These are phyloP conservation scores for Mycena albidolilacea DNA, from an alignment of 768 basidiomycete species.

Conservation along the genomic window DNA sequence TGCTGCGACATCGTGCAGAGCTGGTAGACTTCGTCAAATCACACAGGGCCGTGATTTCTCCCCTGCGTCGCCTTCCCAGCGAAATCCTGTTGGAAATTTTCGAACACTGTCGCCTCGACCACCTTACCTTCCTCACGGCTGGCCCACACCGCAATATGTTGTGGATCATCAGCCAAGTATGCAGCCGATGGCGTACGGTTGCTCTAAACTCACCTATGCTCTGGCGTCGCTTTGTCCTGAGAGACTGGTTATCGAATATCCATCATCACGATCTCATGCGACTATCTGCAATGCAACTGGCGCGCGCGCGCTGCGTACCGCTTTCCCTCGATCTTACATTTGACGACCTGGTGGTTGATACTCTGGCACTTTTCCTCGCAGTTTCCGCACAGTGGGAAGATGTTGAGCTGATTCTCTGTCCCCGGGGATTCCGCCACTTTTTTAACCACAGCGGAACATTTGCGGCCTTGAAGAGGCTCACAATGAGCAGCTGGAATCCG, in stretches of 20 bases:
- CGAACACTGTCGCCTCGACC: not conserved
- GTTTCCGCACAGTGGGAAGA: slow-evolving; percentile 12
- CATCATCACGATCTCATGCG: not conserved
- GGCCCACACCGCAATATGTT: not conserved
- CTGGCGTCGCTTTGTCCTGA: slow-evolving; percentile 1
- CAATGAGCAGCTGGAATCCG: not conserved
- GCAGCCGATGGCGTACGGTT: slow-evolving; percentile 22
- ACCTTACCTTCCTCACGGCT: no score
- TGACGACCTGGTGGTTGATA: not conserved
- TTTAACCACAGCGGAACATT: not conserved
- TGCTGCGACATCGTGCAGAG: not conserved
- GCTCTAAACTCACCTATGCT: slow-evolving; percentile 6
- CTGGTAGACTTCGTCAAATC: slow-evolving; percentile 5
- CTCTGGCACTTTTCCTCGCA: slow-evolving; percentile 5
- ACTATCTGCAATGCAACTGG: not conserved
- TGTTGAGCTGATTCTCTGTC: not conserved
- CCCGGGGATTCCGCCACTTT: not conserved
- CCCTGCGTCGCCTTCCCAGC: slow-evolving; percentile 19
- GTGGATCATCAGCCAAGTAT: slow-evolving; percentile 8
- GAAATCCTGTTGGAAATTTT: slow-evolving; percentile 31
- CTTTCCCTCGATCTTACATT: not conserved
- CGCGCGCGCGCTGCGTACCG: not conserved
- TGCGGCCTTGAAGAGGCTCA: not conserved
- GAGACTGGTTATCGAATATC: not conserved
- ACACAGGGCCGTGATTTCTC: slow-evolving; percentile 10